Evolutionary conservation across 2,329 filamentous ascomycete species (phyloP).

Genomic region (Phyllosticta ampelicida): DNA sequence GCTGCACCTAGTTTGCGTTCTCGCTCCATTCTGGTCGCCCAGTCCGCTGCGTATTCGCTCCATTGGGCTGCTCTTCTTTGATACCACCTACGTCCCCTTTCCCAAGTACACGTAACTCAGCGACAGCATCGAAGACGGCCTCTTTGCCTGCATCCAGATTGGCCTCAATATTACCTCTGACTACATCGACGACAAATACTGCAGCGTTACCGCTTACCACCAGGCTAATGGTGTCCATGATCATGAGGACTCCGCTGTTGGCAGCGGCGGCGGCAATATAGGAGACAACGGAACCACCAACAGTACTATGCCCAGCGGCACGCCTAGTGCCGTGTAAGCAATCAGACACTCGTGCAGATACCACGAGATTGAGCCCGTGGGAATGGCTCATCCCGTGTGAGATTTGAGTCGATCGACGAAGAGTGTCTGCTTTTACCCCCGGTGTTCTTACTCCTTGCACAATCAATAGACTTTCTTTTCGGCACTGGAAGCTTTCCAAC

Average conservation of each 20-base stretch:
- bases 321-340: neutral
- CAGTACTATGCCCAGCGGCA: slow-evolving; percentile 1
- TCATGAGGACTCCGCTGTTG: neutral
- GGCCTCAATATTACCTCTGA: slow-evolving; percentile 9
- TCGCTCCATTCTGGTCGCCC: slow-evolving; percentile 23
- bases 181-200: slow-evolving; percentile 9
- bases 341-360: neutral
- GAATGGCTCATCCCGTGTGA: neutral
- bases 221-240: slow-evolving; percentile 6
- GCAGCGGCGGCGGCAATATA: neutral
- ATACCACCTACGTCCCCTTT: slow-evolving; percentile 42
- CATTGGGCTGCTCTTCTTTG: no score
- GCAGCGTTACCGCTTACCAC: slow-evolving; percentile 4
- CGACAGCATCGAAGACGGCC: slow-evolving; percentile 28
- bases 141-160: slow-evolving; percentile 22
- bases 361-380: neutral
- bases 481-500: no score
- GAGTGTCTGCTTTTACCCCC: neutral
- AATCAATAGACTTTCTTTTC: no score
- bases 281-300: slow-evolving; percentile 1
- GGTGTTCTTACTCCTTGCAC: no score
- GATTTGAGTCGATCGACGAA: neutral
- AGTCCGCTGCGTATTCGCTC: no score
- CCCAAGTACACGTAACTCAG: slow-evolving; percentile 48
- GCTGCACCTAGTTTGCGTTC: no score